phyloP scores from a whole-genome alignment of 2,329 filamentous ascomycete genomes.

The Karstenula rhodostoma region DNA sequence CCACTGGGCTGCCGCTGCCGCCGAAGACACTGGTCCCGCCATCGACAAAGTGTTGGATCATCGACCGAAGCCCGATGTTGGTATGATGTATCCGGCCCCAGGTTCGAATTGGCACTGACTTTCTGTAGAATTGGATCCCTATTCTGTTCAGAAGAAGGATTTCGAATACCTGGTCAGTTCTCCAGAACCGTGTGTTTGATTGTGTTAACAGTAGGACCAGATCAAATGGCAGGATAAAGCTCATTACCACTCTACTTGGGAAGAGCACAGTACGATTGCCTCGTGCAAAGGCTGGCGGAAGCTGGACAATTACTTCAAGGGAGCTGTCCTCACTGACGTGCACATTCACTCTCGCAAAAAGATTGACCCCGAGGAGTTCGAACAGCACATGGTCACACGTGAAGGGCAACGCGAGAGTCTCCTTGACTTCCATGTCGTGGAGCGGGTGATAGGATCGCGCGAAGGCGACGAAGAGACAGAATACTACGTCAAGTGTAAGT shows the following conservation, averaged over 20 bases:
- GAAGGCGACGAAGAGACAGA: conserved; percentile 82
- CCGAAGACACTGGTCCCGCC: conserved; percentile 81
- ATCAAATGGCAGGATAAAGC: conserved; percentile 98
- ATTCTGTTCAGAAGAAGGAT: conserved; percentile 67
- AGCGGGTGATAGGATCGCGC: conserved; percentile 86
- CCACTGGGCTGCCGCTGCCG: conserved; percentile 73
- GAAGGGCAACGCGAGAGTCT: conserved; percentile 89
- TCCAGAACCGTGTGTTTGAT: background rate
- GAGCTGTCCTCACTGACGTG: conserved; percentile 80
- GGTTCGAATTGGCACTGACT: conserved; percentile 26
- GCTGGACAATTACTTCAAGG: conserved; percentile 93
- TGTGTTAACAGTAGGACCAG: conserved; percentile 50
- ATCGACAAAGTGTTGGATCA: conserved; percentile 94
- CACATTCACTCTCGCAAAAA: conserved; percentile 64
- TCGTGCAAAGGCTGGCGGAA: conserved; percentile 86
- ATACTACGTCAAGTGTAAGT: conserved; percentile 89
- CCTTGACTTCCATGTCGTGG: conserved; percentile 89
- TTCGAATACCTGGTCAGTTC: conserved; percentile 76
- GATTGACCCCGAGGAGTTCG: conserved; percentile 81
- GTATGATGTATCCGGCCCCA: conserved; percentile 34
- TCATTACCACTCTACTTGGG: conserved; percentile 96
- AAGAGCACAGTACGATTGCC: conserved; percentile 76
- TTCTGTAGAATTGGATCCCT: conserved; percentile 44
- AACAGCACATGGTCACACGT: conserved; percentile 94
- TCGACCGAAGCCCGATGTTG: conserved; percentile 72